Evolutionary conservation across 768 basidiomycete genomes (phyloP).

Genomic region (Punctularia strigosozonata): DNA sequence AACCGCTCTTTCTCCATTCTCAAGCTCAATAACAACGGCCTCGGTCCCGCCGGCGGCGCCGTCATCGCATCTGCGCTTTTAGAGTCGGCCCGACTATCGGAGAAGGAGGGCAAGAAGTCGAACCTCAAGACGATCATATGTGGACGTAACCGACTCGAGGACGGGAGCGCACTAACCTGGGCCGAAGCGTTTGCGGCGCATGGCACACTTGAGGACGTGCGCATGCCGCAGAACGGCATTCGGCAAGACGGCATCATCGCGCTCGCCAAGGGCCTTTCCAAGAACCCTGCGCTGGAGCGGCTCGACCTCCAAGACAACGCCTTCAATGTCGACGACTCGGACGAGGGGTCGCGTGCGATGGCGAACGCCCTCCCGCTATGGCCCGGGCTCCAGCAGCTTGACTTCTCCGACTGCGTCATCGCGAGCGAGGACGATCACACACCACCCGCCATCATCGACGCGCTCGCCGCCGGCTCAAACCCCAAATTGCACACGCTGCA

Average conservation of each 20-base stretch:
- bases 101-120: conserved; percentile 57
- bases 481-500: conserved; percentile 63
- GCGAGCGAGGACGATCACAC: conserved; percentile 77
- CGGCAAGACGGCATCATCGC: conserved; percentile 81
- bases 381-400: conserved; percentile 64
- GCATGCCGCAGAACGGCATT: conserved; percentile 98
- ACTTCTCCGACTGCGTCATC: conserved; percentile 88
- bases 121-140: conserved; percentile 76
- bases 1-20: conserved; percentile 78
- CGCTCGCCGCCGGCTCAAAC: conserved; percentile 59
- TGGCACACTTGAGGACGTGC: conserved; percentile 68
- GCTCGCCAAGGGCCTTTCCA: conserved; percentile 63
- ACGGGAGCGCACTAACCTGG: conserved; percentile 76
- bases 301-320: conserved; percentile 93
- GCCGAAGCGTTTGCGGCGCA: conserved; percentile 84
- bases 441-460: conserved; percentile 49
- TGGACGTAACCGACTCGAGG: conserved; percentile 92
- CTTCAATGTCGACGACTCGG: too few species aligned
- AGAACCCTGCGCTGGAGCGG: conserved; percentile 52
- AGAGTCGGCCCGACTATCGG: conserved; percentile 54
- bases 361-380: conserved; percentile 57
- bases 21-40: conserved; percentile 92
- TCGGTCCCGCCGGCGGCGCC: conserved; percentile 81
- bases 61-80: conserved; percentile 78
- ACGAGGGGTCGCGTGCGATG: conserved; percentile 41